Conservation (phyloP, 108 stramenopile species). For the Cylindrotheca closterium region DNA sequence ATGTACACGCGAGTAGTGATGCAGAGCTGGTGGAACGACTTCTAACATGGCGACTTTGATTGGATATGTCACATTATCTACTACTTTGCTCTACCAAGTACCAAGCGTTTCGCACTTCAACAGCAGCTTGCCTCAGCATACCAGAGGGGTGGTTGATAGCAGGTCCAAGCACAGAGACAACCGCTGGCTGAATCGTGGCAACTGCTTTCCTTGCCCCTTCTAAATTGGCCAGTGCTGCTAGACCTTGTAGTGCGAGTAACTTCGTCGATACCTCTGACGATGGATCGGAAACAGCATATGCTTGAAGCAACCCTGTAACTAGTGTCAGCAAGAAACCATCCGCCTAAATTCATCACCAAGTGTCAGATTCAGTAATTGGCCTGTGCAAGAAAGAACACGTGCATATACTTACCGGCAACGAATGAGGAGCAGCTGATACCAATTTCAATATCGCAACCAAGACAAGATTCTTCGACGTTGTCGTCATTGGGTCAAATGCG, state of each 20-base stretch:
- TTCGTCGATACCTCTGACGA: conserved; percentile 30
- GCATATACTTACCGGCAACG: neutral
- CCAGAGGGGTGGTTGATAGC: conserved; percentile 46
- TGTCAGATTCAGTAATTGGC: too few species aligned
- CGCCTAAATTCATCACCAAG: neutral
- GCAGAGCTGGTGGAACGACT: conserved; percentile 41
- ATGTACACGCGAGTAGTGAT: conserved; percentile 52
- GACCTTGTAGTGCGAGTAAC: conserved; percentile 38
- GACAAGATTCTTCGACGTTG: conserved; percentile 24
- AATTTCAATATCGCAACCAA: conserved; percentile 37
- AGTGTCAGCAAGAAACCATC: conserved; percentile 18
- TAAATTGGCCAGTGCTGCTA: conserved; percentile 27
- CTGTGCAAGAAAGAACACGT: too few species aligned
- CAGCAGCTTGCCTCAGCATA: conserved; percentile 39
- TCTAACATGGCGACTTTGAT: conserved; percentile 45
- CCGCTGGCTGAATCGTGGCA: conserved; percentile 28
- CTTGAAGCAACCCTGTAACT: conserved; percentile 30
- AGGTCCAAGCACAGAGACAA: conserved; percentile 35
- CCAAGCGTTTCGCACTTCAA: conserved; percentile 52
- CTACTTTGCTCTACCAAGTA: conserved; percentile 22
- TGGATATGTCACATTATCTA: neutral
- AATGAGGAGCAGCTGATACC: conserved; percentile 17
- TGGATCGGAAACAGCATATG: conserved; percentile 32
- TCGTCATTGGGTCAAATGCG: neutral
- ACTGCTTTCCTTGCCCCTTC: conserved; percentile 12